These are phyloP conservation scores for Salmacisia buchloeana DNA, from an alignment of 1,284 basidiomycete genomes.

Conservation along the genomic window DNA sequence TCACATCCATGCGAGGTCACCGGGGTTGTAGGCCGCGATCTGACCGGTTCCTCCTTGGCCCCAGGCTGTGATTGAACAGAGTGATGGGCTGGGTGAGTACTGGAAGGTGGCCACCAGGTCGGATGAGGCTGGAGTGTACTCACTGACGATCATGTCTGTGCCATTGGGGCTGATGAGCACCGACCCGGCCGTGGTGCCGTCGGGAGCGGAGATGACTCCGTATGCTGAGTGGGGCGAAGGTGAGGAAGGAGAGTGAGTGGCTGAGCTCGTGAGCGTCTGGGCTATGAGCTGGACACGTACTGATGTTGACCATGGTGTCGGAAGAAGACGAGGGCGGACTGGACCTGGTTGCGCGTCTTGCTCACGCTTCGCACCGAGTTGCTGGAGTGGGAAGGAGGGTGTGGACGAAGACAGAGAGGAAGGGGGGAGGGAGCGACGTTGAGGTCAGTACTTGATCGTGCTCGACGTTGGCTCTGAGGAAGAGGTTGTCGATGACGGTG, in stretches of 20 bases:
- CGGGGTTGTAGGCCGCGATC: constrained; percentile 28
- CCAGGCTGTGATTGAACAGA: constrained; percentile 21
- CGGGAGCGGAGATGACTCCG: constrained; percentile 12
- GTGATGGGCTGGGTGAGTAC: constrained; percentile 4
- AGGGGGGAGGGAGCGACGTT: no score
- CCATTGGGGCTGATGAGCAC: constrained; percentile 19
- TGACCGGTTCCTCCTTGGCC: constrained; percentile 21
- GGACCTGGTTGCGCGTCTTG: not conserved
- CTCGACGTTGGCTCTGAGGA: no score
- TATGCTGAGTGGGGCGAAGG: constrained; percentile 7
- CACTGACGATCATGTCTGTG: constrained; percentile 41
- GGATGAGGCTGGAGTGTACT: constrained; percentile 7
- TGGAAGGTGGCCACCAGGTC: not conserved
- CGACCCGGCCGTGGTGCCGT: constrained; percentile 1
- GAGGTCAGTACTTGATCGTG: no score
- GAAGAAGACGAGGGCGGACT: no score
- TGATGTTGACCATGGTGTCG: constrained; percentile 37
- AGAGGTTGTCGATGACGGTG: no score
- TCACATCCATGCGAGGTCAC: constrained; percentile 53
- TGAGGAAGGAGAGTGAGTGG: not conserved
- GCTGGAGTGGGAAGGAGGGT: no score
- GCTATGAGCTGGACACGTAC: constrained; percentile 18
- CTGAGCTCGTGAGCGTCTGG: constrained; percentile 16
- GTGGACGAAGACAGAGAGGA: no score
- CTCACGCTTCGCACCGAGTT: not conserved